Evolutionary conservation across 2,329 filamentous ascomycete genomes (phyloP).

Genomic region (Aspergillus pseudoterreus): DNA sequence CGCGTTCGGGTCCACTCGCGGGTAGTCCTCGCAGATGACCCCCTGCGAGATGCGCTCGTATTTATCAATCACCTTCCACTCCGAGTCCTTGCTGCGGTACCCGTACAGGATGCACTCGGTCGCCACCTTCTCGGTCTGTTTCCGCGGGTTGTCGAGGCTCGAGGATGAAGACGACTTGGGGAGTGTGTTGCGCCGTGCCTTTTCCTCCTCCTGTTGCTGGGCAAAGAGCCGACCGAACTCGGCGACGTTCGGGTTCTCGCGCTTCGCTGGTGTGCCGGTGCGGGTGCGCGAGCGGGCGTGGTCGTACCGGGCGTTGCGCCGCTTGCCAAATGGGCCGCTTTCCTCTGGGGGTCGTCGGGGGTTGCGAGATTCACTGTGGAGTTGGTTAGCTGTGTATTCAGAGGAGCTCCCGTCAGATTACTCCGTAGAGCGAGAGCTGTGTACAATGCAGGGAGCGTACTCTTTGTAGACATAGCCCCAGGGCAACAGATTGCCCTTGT

Average conservation of each 20-base stretch:
- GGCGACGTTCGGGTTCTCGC: slow-evolving; percentile 52
- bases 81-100: slow-evolving; percentile 63
- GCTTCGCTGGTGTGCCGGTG: slow-evolving; percentile 56
- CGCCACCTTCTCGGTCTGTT: slow-evolving; percentile 49
- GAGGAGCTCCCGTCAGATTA: not conserved
- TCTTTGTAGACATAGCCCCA: slow-evolving; percentile 62
- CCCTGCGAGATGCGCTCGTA: slow-evolving; percentile 80
- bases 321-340: slow-evolving; percentile 59
- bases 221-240: slow-evolving; percentile 46
- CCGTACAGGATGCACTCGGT: slow-evolving; percentile 84
- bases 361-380: slow-evolving; percentile 43
- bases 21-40: slow-evolving; percentile 87
- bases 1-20: slow-evolving; percentile 72
- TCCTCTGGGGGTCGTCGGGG: slow-evolving; percentile 55
- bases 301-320: slow-evolving; percentile 44
- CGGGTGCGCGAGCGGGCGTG: slow-evolving; percentile 51
- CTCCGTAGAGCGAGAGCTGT: too few relatives aligned
- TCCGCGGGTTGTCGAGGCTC: slow-evolving; percentile 37
- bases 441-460: slow-evolving; percentile 27
- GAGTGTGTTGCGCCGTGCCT: slow-evolving; percentile 26
- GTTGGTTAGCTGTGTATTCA: slow-evolving; percentile 18
- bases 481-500: slow-evolving; percentile 57
- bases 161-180: slow-evolving; percentile 40
- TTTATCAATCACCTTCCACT: slow-evolving; percentile 83
- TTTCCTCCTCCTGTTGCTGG: slow-evolving; percentile 44